Conservation (phyloP, 345 rosid genomes). For the Arabis hirsuta region DNA sequence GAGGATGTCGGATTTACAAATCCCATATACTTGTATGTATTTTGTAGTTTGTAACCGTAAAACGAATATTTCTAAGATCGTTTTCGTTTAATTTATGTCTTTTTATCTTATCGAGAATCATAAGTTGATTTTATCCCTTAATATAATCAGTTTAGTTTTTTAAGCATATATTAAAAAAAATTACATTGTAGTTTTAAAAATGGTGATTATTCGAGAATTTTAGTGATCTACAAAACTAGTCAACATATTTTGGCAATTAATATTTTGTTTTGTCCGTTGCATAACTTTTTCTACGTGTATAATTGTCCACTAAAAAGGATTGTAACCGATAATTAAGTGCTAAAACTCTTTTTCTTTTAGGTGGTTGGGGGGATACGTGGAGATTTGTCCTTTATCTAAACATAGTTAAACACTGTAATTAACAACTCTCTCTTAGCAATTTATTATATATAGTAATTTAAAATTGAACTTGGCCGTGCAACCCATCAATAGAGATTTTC, state of each 20-base stretch:
- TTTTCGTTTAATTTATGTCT: too few species aligned
- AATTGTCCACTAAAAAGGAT: background rate
- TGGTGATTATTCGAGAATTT: background rate
- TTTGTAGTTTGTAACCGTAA: too few species aligned
- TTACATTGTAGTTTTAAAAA: background rate
- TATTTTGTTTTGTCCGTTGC: background rate
- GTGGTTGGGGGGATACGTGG: conserved; percentile 23
- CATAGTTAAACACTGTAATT: conserved; percentile 10
- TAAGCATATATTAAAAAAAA: too few species aligned
- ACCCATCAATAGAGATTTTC: background rate
- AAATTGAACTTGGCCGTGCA: conserved; percentile 4
- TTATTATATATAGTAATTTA: background rate
- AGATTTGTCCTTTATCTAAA: conserved; percentile 1
- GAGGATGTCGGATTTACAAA: too few species aligned
- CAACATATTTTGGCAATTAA: background rate
- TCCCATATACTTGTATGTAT: too few species aligned
- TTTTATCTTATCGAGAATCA: too few species aligned
- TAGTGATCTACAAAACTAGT: background rate
- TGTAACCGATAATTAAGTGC: conserved; percentile 30
- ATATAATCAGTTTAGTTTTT: too few species aligned
- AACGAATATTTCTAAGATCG: too few species aligned
- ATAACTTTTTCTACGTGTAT: conserved; percentile 12
- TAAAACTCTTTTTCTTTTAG: conserved; percentile 6
- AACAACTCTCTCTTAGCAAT: background rate
- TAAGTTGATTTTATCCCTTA: too few species aligned